Conservation (phyloP, 2,329 filamentous ascomycete species). For the Cladophialophora chaetospira region DNA sequence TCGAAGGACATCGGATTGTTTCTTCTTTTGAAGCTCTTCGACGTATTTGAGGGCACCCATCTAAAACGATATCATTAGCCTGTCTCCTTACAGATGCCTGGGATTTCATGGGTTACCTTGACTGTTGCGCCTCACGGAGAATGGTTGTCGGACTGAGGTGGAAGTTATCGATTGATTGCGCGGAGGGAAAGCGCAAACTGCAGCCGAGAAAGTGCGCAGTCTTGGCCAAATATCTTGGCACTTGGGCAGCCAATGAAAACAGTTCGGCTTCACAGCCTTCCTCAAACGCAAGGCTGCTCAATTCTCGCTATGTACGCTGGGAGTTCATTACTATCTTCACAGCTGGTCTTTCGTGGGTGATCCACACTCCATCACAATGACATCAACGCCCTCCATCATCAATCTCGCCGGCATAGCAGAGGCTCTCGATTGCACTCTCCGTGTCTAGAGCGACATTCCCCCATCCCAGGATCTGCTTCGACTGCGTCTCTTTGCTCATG, state of each 20-base stretch:
- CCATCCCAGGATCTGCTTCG: slow-evolving; percentile 19
- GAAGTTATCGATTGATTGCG: not conserved
- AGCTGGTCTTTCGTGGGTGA: too few species aligned
- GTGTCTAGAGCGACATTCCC: slow-evolving; percentile 21
- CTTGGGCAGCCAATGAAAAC: slow-evolving; percentile 1
- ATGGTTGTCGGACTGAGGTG: not conserved
- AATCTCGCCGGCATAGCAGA: slow-evolving; percentile 17
- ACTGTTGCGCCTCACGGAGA: slow-evolving; percentile 27
- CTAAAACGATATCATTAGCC: slow-evolving; percentile 44
- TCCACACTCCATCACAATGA: too few species aligned
- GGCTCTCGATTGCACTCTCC: slow-evolving; percentile 20
- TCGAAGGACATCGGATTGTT: slow-evolving; percentile 99
- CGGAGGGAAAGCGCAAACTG: slow-evolving; percentile 1
- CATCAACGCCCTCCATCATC: not conserved
- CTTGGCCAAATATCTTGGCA: slow-evolving; percentile 30
- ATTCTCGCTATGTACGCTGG: too few species aligned
- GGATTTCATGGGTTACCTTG: slow-evolving; percentile 21
- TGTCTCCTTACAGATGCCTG: not conserved
- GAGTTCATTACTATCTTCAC: not conserved
- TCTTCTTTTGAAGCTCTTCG: slow-evolving; percentile 99
- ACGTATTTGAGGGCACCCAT: slow-evolving; percentile 99
- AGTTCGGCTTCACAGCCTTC: not conserved
- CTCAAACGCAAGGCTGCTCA: not conserved
- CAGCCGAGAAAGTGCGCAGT: slow-evolving; percentile 25
- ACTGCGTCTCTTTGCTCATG: not conserved